phyloP scores from a whole-genome alignment of 2,329 filamentous ascomycete species.

The Berkeleyomyces rouxiae region DNA sequence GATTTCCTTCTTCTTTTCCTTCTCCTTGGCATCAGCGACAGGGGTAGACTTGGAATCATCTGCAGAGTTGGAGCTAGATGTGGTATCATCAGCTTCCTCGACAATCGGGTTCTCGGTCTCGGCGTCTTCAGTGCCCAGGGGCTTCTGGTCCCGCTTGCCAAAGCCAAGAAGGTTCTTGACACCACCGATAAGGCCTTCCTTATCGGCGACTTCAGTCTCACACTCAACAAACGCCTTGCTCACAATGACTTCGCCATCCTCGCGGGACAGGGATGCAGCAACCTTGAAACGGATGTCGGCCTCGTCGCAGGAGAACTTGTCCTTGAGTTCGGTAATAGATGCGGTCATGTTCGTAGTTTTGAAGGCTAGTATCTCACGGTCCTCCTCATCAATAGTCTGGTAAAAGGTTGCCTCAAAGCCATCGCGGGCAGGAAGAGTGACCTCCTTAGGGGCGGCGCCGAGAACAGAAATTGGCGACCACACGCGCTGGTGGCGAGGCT shows the following conservation, averaged over 20 bases:
- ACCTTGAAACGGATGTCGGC: constrained; percentile 69
- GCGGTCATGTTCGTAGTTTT: constrained; percentile 74
- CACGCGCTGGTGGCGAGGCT: constrained; percentile 62
- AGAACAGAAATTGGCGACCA: constrained; percentile 64
- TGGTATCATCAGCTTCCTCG: constrained; percentile 21
- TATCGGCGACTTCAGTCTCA: constrained; percentile 55
- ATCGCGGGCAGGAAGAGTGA: constrained; percentile 65
- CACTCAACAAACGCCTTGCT: constrained; percentile 66
- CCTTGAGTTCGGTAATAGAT: constrained; percentile 60
- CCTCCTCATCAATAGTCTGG: constrained; percentile 46
- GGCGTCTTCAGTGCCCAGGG: constrained; percentile 45
- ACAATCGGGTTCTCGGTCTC: constrained; percentile 20
- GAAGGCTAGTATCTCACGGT: constrained; percentile 48
- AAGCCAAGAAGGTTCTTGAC: constrained; percentile 95
- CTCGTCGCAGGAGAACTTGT: constrained; percentile 60
- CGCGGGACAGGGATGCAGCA: constrained; percentile 50
- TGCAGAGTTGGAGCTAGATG: constrained; percentile 17
- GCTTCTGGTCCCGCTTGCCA: constrained; percentile 74
- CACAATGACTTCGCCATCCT: constrained; percentile 69
- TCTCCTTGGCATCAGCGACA: constrained; percentile 32
- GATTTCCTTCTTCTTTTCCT: constrained; percentile 43
- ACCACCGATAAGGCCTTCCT: constrained; percentile 74
- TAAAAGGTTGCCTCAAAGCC: constrained; percentile 71
- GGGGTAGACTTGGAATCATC: constrained; percentile 28
- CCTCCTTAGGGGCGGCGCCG: constrained; percentile 61